These are phyloP conservation scores for Musa schizocarpa DNA, from an alignment of 176 grass and related monocot species.

Conservation along the genomic window DNA sequence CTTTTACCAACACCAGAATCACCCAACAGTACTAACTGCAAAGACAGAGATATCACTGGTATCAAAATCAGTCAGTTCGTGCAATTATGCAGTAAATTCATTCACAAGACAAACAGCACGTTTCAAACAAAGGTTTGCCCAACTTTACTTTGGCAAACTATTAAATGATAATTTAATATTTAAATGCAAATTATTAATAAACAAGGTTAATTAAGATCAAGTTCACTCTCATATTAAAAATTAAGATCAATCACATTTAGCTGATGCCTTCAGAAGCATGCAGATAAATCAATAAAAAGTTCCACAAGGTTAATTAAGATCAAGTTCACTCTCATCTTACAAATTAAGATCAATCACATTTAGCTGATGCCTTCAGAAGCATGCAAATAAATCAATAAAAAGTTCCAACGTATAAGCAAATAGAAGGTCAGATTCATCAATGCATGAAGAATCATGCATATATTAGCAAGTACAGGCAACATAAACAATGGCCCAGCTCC, in stretches of 20 bases:
- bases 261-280: not conserved
- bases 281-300: not conserved
- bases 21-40: conserved; percentile 78
- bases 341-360: not conserved
- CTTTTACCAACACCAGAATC: conserved; percentile 97
- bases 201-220: not conserved
- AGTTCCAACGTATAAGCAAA: too few relatives aligned
- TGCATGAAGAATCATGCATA: not conserved
- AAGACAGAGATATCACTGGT: conserved; percentile 8
- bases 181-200: not conserved
- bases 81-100: conserved; percentile 2
- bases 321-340: not conserved
- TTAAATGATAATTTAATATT: not conserved
- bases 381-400: too few relatives aligned
- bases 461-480: not conserved
- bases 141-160: not conserved
- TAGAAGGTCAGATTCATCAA: too few relatives aligned
- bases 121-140: not conserved
- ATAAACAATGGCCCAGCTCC: not conserved
- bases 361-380: not conserved
- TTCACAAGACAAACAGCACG: not conserved
- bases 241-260: not conserved
- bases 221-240: not conserved
- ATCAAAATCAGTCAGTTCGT: not conserved
- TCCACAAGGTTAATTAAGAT: too few relatives aligned